Evolutionary conservation across 1,139 yeast genomes (phyloP).

Genomic region (Diutina mesorugosa): DNA sequence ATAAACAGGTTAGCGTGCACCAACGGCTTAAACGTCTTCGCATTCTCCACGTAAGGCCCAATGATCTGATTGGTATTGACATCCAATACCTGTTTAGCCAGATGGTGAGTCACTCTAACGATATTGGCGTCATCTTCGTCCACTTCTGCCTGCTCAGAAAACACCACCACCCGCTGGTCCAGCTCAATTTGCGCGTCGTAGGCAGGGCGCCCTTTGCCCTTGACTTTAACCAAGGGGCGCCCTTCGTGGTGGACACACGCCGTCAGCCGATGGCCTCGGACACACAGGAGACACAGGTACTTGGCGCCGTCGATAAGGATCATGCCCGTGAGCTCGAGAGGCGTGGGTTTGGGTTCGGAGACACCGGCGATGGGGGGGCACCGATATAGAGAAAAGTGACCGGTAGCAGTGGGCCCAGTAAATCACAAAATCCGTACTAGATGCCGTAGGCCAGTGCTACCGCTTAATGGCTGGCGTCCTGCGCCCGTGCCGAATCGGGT

Average conservation of each 20-base stretch:
- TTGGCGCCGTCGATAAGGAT: slow-evolving; percentile 74
- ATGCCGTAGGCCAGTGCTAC: not conserved
- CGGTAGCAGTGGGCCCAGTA: not conserved
- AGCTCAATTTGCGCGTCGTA: slow-evolving; percentile 26
- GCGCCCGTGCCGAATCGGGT: not conserved
- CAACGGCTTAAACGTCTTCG: slow-evolving; percentile 9
- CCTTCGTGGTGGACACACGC: slow-evolving; percentile 64
- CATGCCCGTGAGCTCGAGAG: slow-evolving; percentile 27
- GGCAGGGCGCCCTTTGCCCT: slow-evolving; percentile 76
- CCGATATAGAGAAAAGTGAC: not conserved
- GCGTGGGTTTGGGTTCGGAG: not conserved
- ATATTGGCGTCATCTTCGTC: slow-evolving; percentile 9
- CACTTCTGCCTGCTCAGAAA: slow-evolving; percentile 33
- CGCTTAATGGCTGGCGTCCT: not conserved
- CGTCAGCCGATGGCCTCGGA: slow-evolving; percentile 85
- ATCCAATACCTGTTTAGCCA: slow-evolving; percentile 39
- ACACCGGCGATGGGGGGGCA: not conserved
- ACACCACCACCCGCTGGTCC: slow-evolving; percentile 44
- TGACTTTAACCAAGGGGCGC: slow-evolving; percentile 73
- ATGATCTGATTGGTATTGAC: slow-evolving; percentile 30
- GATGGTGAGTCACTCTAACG: slow-evolving; percentile 31
- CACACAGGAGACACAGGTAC: slow-evolving; percentile 84
- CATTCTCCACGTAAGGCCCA: slow-evolving; percentile 22
- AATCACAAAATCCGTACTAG: not conserved
- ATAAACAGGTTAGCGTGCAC: slow-evolving; percentile 24